phyloP scores from a whole-genome alignment of 1,139 yeast genomes.

The Suhomyces choctaworum region DNA sequence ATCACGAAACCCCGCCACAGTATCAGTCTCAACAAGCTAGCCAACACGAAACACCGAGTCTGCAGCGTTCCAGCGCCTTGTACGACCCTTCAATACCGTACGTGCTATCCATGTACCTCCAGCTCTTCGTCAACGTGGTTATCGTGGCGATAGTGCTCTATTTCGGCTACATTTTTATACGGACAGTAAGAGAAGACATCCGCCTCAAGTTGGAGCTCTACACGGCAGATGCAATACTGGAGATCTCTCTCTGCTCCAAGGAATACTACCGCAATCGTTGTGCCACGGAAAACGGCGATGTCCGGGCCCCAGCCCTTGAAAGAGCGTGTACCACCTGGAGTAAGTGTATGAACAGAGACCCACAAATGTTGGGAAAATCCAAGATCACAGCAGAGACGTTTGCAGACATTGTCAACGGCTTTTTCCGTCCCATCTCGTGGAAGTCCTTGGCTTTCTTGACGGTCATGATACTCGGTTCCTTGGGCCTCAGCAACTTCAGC shows the following conservation, averaged over 20 bases:
- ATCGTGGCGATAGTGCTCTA: slow-evolving; percentile 57
- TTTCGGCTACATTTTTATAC: slow-evolving; percentile 54
- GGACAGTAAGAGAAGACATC: slow-evolving; percentile 70
- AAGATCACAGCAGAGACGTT: slow-evolving; percentile 77
- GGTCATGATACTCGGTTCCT: slow-evolving; percentile 43
- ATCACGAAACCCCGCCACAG: neutral
- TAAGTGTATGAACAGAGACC: slow-evolving; percentile 85
- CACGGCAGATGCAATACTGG: slow-evolving; percentile 58
- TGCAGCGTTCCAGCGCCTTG: too few species aligned
- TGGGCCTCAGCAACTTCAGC: slow-evolving; percentile 42
- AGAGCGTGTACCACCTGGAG: slow-evolving; percentile 74
- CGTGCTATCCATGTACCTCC: slow-evolving; percentile 69
- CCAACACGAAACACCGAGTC: neutral
- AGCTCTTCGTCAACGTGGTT: slow-evolving; percentile 62
- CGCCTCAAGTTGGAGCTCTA: slow-evolving; percentile 65
- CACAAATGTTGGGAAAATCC: slow-evolving; percentile 74
- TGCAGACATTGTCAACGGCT: slow-evolving; percentile 79
- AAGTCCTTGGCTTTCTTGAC: slow-evolving; percentile 60
- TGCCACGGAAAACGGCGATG: slow-evolving; percentile 29
- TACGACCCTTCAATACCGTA: slow-evolving; percentile 62
- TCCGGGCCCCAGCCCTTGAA: slow-evolving; percentile 71
- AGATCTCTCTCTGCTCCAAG: slow-evolving; percentile 69
- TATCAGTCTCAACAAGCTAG: neutral
- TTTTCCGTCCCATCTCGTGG: slow-evolving; percentile 73
- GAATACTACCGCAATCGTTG: slow-evolving; percentile 77